phyloP scores from a whole-genome alignment of 768 basidiomycete species.

The Macrolepiota dolichaula region DNA sequence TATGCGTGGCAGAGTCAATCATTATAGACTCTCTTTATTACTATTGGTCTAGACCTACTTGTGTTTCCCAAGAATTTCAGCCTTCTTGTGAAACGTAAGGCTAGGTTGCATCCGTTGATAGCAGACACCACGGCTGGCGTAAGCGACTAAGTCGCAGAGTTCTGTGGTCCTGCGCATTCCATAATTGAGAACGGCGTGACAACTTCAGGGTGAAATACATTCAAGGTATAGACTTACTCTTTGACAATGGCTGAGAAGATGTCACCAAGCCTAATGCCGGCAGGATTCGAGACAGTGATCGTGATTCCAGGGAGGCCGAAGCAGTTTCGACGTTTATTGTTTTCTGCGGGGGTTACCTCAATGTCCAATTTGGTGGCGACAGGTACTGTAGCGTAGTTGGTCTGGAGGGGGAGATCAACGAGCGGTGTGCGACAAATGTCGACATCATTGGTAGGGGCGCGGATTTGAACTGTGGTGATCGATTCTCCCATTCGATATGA shows the following conservation, averaged over 20 bases:
- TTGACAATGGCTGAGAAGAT: constrained; percentile 14
- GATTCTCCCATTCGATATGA: constrained; percentile 16
- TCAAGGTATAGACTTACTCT: constrained; percentile 11
- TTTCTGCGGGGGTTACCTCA: constrained; percentile 3
- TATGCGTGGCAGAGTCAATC: neutral
- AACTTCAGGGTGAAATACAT: neutral
- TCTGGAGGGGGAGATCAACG: constrained; percentile 7
- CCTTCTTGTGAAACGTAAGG: constrained; percentile 15
- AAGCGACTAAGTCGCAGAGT: constrained; percentile 14
- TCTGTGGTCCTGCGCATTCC: constrained; percentile 10
- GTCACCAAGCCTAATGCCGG: constrained; percentile 16
- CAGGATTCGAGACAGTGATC: constrained; percentile 11
- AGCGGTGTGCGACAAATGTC: neutral
- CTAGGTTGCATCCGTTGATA: constrained; percentile 14
- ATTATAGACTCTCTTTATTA: too few relatives aligned
- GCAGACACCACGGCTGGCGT: constrained; percentile 13
- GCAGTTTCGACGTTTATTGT: neutral
- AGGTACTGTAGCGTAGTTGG: constrained; percentile 16
- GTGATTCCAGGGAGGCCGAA: constrained; percentile 5
- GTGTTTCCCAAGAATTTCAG: constrained; percentile 15
- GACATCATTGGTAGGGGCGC: neutral
- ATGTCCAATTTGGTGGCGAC: constrained; percentile 6
- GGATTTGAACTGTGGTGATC: neutral
- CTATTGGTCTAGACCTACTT: constrained; percentile 4
- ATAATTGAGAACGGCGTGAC: neutral